Percentiles rank a stretch among this genome's conserved stretches.
Evolutionary conservation across 139 green algal genomes (phyloP).

Genomic region (Micromonas commoda): DNA sequence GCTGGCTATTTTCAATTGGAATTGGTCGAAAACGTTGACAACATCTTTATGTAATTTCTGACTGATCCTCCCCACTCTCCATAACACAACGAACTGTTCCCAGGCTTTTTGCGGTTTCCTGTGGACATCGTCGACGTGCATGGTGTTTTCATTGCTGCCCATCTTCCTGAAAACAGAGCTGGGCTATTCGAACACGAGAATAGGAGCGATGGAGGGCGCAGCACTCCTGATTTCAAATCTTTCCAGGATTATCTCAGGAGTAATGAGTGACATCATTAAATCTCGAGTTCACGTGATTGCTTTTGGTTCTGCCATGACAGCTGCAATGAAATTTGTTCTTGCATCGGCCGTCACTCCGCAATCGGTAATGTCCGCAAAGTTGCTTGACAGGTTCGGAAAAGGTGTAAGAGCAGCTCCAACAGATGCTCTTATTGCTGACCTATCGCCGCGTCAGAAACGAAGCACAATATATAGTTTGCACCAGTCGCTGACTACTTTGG

Average conservation of each 20-base stretch:
- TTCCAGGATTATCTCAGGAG: constrained; percentile 10
- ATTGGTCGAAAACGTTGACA: background rate
- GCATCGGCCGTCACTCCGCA: constrained; percentile 8
- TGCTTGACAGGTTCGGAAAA: constrained; percentile 25
- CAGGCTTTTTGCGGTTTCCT: constrained; percentile 6
- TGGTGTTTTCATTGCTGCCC: constrained; percentile 22
- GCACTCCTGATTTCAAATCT: constrained; percentile 21
- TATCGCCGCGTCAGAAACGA: constrained; percentile 20
- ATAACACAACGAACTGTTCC: no score
- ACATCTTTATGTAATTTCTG: background rate
- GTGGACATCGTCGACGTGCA: constrained; percentile 17
- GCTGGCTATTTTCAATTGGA: background rate
- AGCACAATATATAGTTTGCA: constrained; percentile 14
- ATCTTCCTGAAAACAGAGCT: constrained; percentile 18
- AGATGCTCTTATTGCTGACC: constrained; percentile 23
- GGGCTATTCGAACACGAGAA: constrained; percentile 17
- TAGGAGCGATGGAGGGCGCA: constrained; percentile 8
- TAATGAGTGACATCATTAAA: constrained; percentile 13
- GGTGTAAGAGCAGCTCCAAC: constrained; percentile 18
- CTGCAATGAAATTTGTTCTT: constrained; percentile 10
- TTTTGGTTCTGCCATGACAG: constrained; percentile 16
- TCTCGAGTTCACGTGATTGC: constrained; percentile 23
- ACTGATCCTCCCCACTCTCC: no score
- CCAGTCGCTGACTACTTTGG: constrained; percentile 14
- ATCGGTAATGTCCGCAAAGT: constrained; percentile 8